Conservation (phyloP, 148 eudicot genomes). For the Heliamphora exappendiculata region DNA sequence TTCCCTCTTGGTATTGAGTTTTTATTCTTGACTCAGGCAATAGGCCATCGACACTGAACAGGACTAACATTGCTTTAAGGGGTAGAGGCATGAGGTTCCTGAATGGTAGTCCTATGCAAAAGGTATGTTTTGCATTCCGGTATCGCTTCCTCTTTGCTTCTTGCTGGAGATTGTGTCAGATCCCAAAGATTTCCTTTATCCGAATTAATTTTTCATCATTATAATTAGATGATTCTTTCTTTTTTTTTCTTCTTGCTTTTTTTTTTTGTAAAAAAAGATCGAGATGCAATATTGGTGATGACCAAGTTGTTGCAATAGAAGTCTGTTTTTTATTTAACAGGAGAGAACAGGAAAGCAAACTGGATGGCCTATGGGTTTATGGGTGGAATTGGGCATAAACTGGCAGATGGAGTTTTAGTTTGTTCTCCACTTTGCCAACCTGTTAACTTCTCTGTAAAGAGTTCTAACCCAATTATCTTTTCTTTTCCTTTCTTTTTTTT, state of each 20-base stretch:
- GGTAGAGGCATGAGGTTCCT: not conserved
- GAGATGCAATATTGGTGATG: not conserved
- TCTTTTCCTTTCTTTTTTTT: not conserved
- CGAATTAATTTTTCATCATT: not conserved
- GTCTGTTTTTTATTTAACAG: not conserved
- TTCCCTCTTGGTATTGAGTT: not conserved
- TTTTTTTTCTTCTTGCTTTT: not conserved
- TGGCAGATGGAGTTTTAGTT: not conserved
- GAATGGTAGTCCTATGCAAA: constrained; percentile 1
- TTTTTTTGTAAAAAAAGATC: not conserved
- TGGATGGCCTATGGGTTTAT: not conserved
- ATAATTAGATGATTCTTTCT: not conserved
- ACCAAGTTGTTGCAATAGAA: not conserved
- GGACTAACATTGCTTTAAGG: not conserved
- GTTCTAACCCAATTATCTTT: not conserved
- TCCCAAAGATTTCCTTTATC: not conserved
- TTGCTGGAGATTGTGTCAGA: not conserved
- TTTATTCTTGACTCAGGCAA: constrained; percentile 1
- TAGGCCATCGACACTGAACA: not conserved
- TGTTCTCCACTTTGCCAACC: not conserved
- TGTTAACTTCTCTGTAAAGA: not conserved
- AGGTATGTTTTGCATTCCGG: constrained; percentile 1
- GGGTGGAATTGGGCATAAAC: not conserved
- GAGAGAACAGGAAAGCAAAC: not conserved
- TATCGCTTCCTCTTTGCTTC: not conserved